A percentile compares a stretch with the other conserved stretches of the same genome.
Evolutionary conservation across 768 basidiomycete genomes (phyloP).

Genomic region (Russula olivacea): DNA sequence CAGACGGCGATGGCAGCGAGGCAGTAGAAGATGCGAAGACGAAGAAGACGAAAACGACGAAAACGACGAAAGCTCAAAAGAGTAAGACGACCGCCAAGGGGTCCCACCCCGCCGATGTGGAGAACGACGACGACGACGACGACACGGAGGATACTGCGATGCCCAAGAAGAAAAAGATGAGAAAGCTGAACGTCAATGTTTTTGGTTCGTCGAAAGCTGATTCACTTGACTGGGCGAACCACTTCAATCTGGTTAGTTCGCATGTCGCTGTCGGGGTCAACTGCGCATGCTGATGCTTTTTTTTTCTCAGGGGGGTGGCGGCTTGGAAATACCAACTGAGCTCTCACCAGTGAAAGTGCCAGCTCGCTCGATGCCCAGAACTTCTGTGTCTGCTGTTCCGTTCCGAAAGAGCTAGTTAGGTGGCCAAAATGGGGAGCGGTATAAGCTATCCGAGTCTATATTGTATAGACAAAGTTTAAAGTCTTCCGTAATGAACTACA

Average conservation of each 20-base stretch:
- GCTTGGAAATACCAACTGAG: slow-evolving; percentile 18
- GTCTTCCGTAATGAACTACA: background rate
- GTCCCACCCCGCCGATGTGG: background rate
- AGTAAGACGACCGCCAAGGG: background rate
- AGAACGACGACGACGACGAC: background rate
- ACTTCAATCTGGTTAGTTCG: slow-evolving; percentile 18
- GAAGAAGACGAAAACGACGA: background rate
- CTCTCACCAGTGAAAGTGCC: slow-evolving; percentile 24
- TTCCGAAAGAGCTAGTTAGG: slow-evolving; percentile 1
- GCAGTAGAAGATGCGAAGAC: slow-evolving; percentile 4
- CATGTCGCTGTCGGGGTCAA: background rate
- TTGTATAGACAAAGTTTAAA: background rate
- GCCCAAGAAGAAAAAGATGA: slow-evolving; percentile 24
- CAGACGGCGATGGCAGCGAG: slow-evolving; percentile 26
- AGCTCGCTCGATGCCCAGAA: slow-evolving; percentile 12
- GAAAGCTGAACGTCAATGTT: slow-evolving; percentile 21
- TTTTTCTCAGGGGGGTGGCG: slow-evolving; percentile 18
- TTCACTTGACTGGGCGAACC: slow-evolving; percentile 22
- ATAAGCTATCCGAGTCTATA: too few relatives aligned
- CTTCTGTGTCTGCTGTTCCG: slow-evolving; percentile 4
- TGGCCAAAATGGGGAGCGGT: background rate
- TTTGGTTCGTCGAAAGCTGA: slow-evolving; percentile 14
- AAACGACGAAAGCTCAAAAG: slow-evolving; percentile 3
- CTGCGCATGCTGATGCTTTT: background rate
- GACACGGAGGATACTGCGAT: slow-evolving; percentile 7